Percentiles rank a stretch among this genome's conserved stretches.
Evolutionary conservation across 176 grass and related monocot species (phyloP).

Genomic region (Phragmites australis): DNA sequence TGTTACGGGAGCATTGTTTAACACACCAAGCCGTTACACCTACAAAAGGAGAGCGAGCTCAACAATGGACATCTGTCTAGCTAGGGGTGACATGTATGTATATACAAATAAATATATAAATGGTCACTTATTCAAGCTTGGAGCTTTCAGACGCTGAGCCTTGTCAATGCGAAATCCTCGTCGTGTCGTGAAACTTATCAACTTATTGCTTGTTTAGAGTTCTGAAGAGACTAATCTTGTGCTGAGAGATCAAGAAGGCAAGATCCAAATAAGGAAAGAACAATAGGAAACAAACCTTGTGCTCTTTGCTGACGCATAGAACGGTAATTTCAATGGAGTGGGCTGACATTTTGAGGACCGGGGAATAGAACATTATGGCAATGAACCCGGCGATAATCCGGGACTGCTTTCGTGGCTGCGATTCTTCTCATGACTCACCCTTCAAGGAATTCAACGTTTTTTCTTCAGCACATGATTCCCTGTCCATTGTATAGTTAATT

Average conservation of each 20-base stretch:
- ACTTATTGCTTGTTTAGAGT: not conserved
- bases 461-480: not conserved
- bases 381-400: not conserved
- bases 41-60: not conserved
- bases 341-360: not conserved
- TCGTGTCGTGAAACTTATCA: not conserved
- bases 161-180: not conserved
- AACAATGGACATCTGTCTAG: not conserved
- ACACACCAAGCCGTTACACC: slow-evolving; percentile 10
- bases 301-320: not conserved
- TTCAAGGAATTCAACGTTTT: not conserved
- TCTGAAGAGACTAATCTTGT: not conserved
- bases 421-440: not conserved
- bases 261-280: not conserved
- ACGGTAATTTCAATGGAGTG: not conserved
- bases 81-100: not conserved
- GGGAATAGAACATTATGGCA: not conserved
- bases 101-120: not conserved
- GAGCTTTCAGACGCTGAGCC: not conserved
- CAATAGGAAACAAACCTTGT: not conserved
- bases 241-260: slow-evolving; percentile 4
- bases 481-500: not conserved
- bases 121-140: not conserved
- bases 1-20: slow-evolving; percentile 29
- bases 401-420: not conserved